Conservation (phyloP, 1,139 yeast genomes). For the Nakaseomyces delphensis region DNA sequence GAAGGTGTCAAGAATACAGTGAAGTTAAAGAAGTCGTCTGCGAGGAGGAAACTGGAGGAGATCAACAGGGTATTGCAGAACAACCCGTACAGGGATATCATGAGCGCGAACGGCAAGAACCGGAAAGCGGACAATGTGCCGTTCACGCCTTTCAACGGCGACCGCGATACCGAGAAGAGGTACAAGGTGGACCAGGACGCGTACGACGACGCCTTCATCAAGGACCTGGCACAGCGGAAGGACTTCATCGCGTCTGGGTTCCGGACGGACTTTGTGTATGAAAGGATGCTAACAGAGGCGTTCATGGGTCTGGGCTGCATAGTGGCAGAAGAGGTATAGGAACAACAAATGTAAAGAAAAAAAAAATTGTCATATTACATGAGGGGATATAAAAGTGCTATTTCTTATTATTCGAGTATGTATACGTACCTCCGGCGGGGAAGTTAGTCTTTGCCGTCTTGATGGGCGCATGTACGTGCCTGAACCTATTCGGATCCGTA, state of each 20-base stretch:
- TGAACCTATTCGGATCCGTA: background rate
- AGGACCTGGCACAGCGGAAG: constrained; percentile 51
- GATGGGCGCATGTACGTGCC: constrained; percentile 9
- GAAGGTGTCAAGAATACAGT: constrained; percentile 52
- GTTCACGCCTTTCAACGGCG: constrained; percentile 92
- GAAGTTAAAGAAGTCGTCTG: constrained; percentile 50
- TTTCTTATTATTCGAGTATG: constrained; percentile 1
- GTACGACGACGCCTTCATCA: constrained; percentile 56
- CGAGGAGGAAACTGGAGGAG: constrained; percentile 57
- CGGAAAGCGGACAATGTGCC: constrained; percentile 38
- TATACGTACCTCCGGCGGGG: constrained; percentile 1
- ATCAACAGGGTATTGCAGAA: constrained; percentile 40
- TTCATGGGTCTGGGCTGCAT: constrained; percentile 82
- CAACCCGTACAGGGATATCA: constrained; percentile 25
- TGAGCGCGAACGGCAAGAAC: constrained; percentile 11
- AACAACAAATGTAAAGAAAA: background rate
- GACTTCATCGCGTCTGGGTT: constrained; percentile 84
- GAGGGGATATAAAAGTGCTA: too few relatives aligned
- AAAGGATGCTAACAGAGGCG: constrained; percentile 77
- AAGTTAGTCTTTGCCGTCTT: background rate
- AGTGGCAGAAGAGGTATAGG: constrained; percentile 53
- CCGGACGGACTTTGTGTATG: constrained; percentile 58
- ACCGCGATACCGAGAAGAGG: constrained; percentile 48
- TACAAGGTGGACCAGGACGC: constrained; percentile 36
- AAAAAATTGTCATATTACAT: too few relatives aligned